Evolutionary conservation across 2,329 filamentous ascomycete genomes (phyloP).

Genomic region (Colletotrichum plurivorum): DNA sequence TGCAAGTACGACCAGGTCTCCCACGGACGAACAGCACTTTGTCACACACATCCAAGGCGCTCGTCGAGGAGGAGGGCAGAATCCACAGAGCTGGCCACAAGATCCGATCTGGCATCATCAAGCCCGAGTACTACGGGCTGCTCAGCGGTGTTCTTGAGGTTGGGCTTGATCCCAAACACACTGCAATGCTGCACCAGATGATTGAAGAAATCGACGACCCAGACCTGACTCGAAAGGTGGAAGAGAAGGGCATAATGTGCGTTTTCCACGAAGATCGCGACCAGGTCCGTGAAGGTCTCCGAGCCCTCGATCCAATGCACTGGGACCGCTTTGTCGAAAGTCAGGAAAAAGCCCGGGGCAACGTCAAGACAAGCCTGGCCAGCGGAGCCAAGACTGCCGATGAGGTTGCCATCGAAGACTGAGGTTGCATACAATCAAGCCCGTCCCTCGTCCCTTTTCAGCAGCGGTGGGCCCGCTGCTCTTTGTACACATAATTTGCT

Average conservation of each 20-base stretch:
- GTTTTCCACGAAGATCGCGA: conserved; percentile 73
- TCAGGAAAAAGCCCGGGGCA: conserved; percentile 71
- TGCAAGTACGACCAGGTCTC: conserved; percentile 57
- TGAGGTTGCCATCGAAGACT: conserved; percentile 61
- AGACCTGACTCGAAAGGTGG: conserved; percentile 66
- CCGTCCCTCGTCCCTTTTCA: neutral
- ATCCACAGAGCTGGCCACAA: conserved; percentile 69
- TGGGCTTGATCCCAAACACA: conserved; percentile 64
- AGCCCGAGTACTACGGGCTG: conserved; percentile 65
- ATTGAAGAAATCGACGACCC: conserved; percentile 75
- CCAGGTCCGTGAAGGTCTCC: conserved; percentile 62
- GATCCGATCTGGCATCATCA: conserved; percentile 68
- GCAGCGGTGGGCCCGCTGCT: neutral
- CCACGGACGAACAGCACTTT: conserved; percentile 68
- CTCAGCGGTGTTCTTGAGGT: conserved; percentile 66
- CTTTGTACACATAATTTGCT: conserved; percentile 34
- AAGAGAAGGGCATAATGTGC: conserved; percentile 71
- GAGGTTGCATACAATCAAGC: neutral
- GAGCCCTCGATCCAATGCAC: conserved; percentile 75
- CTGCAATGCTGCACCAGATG: conserved; percentile 70
- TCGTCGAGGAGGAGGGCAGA: conserved; percentile 71
- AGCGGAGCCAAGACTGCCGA: conserved; percentile 48
- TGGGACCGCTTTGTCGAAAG: conserved; percentile 75
- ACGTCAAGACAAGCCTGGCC: conserved; percentile 57
- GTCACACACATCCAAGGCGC: conserved; percentile 63